Evolutionary conservation across 495 filamentous ascomycete genomes (phyloP).

Genomic region (Sordaria brevicollis): DNA sequence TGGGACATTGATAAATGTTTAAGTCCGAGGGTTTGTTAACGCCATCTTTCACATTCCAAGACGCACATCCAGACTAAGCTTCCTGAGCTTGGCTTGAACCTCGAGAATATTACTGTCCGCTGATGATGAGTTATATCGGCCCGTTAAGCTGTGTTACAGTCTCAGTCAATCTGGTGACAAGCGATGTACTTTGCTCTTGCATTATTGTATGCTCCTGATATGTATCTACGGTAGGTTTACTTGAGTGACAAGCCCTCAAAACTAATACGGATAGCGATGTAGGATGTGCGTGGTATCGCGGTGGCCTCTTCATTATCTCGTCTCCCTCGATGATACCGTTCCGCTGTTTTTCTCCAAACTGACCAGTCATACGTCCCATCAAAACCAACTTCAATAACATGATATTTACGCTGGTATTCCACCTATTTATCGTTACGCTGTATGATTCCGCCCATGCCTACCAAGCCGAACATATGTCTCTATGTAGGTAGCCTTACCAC

Average conservation of each 20-base stretch:
- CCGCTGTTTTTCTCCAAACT: not conserved
- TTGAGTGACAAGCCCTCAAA: no score
- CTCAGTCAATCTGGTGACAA: no score
- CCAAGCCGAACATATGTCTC: not conserved
- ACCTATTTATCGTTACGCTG: not conserved
- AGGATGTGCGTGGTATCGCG: not conserved
- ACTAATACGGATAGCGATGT: not conserved
- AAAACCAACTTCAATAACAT: not conserved
- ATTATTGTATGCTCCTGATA: no score
- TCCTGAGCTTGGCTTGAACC: no score
- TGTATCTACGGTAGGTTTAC: no score
- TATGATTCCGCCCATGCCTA: not conserved
- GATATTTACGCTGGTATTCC: not conserved
- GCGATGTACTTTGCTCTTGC: no score
- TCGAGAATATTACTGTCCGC: no score
- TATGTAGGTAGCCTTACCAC: not conserved
- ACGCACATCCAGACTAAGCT: no score
- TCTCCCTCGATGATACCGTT: not conserved
- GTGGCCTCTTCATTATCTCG: not conserved
- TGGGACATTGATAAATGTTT: not conserved
- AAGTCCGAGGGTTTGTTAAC: not conserved
- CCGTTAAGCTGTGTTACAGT: no score
- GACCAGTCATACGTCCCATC: not conserved
- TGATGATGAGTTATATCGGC: no score
- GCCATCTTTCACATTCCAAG: no score